phyloP scores from a whole-genome alignment of 768 basidiomycete species.

The Rhodosporidiobolus odoratus region DNA sequence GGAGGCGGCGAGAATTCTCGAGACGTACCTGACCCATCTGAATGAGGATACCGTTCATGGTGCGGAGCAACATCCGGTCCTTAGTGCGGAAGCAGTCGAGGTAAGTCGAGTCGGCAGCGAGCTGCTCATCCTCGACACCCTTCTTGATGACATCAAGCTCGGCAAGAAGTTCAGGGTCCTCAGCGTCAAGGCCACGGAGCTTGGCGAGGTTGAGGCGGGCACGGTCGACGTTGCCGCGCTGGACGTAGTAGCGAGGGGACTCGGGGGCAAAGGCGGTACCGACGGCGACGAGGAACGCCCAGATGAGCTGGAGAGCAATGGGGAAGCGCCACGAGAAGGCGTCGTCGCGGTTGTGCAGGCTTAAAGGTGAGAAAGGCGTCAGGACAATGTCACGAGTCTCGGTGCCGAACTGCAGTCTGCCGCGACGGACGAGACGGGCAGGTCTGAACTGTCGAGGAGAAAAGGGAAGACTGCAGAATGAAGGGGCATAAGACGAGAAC shows the following conservation, averaged over 20 bases:
- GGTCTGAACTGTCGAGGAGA: not conserved
- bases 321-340: slow-evolving; percentile 35
- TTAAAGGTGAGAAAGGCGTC: slow-evolving; percentile 10
- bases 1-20: too few species aligned
- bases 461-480: not conserved
- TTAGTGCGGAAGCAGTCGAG: slow-evolving; percentile 31
- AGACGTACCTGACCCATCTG: slow-evolving; percentile 16
- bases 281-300: slow-evolving; percentile 18
- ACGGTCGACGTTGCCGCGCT: slow-evolving; percentile 29
- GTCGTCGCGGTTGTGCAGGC: slow-evolving; percentile 19
- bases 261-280: slow-evolving; percentile 34
- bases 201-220: slow-evolving; percentile 47
- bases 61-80: slow-evolving; percentile 34
- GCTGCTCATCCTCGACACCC: slow-evolving; percentile 27
- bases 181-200: slow-evolving; percentile 46
- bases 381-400: too few species aligned
- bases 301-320: slow-evolving; percentile 31
- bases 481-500: not conserved
- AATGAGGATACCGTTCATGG: slow-evolving; percentile 35
- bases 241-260: slow-evolving; percentile 30
- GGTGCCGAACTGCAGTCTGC: too few species aligned
- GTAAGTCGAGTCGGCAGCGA: slow-evolving; percentile 17
- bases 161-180: slow-evolving; percentile 45
- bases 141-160: slow-evolving; percentile 42
- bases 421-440: too few species aligned